Evolutionary conservation across 2,329 filamentous ascomycete genomes (phyloP).

Genomic region (Coniella lustricola): DNA sequence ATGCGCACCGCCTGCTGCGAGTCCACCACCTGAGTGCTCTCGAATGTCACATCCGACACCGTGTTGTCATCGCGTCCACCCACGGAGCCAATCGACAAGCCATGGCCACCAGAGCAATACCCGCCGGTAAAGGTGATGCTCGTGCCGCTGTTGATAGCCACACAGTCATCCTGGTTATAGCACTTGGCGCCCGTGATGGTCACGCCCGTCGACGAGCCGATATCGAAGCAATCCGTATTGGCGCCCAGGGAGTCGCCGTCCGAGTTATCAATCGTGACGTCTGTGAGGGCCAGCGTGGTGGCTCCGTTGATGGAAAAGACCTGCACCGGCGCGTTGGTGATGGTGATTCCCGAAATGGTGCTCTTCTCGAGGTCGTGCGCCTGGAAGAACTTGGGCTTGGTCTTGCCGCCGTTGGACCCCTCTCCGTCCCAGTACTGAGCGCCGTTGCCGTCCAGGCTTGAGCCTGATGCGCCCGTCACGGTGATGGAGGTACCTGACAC

Average conservation of each 20-base stretch:
- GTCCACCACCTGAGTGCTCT: slow-evolving; percentile 41
- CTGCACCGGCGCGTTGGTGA: slow-evolving; percentile 37
- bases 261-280: slow-evolving; percentile 33
- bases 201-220: slow-evolving; percentile 41
- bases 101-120: slow-evolving; percentile 37
- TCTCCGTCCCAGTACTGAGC: slow-evolving; percentile 22
- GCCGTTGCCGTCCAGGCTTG: slow-evolving; percentile 17
- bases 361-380: background rate
- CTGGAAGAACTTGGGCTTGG: slow-evolving; percentile 4
- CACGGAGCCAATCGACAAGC: slow-evolving; percentile 36
- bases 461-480: slow-evolving; percentile 17
- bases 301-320: slow-evolving; percentile 33
- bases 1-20: slow-evolving; percentile 46
- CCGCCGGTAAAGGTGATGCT: slow-evolving; percentile 39
- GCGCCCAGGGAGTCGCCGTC: slow-evolving; percentile 28
- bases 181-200: slow-evolving; percentile 45
- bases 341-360: slow-evolving; percentile 32
- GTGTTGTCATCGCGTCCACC: slow-evolving; percentile 44
- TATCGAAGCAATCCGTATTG: slow-evolving; percentile 56
- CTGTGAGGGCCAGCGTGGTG: slow-evolving; percentile 28
- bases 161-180: slow-evolving; percentile 56
- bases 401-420: slow-evolving; percentile 2
- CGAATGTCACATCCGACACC: slow-evolving; percentile 44
- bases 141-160: slow-evolving; percentile 48
- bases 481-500: slow-evolving; percentile 17